These are phyloP conservation scores for Fusarium sp. DNA, from an alignment of 2,329 filamentous ascomycete genomes.

Conservation along the genomic window DNA sequence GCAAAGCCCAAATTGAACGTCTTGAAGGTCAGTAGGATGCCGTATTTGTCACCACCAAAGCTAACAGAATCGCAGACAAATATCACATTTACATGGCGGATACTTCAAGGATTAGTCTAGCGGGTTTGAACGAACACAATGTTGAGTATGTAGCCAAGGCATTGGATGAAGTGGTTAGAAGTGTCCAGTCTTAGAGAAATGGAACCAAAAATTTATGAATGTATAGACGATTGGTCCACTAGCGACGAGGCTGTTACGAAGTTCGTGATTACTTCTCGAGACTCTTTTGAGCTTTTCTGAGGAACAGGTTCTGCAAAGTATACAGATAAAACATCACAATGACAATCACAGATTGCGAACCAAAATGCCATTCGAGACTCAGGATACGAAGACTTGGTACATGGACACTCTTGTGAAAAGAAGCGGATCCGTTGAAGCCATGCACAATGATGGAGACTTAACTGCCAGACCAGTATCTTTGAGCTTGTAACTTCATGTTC, in stretches of 20 bases:
- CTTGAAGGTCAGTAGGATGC: conserved; percentile 44
- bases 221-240: not conserved
- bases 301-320: no score
- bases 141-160: conserved; percentile 40
- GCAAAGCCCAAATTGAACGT: conserved; percentile 56
- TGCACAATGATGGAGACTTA: not conserved
- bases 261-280: not conserved
- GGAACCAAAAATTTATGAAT: not conserved
- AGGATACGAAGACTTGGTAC: not conserved
- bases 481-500: not conserved
- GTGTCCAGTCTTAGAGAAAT: not conserved
- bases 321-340: no score
- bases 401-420: rapidly evolving
- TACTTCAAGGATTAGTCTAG: conserved; percentile 54
- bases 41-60: rapidly evolving
- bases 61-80: conserved; percentile 39
- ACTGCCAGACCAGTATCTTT: not conserved
- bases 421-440: not conserved
- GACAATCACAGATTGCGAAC: no score
- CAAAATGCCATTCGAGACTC: not conserved
- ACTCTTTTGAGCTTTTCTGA: not conserved
- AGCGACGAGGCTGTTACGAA: not conserved
- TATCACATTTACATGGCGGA: conserved; percentile 55
- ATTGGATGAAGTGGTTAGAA: conserved; percentile 32
- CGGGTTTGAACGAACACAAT: conserved; percentile 52